Conservation (phyloP, 2,329 filamentous ascomycete genomes). For the Rhinocladiella similis region DNA sequence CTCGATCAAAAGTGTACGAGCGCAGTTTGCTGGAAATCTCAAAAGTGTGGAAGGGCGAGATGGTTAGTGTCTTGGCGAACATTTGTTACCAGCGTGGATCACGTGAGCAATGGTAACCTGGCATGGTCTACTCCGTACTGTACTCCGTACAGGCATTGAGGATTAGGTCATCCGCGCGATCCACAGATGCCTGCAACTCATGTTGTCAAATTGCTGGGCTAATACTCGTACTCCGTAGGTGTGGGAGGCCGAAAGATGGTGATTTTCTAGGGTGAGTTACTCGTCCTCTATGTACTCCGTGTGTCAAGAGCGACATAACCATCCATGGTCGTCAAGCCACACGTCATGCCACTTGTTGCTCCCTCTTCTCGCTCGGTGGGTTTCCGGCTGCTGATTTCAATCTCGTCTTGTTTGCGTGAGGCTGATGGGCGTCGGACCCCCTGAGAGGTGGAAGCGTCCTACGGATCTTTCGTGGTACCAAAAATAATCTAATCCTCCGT, state of each 20-base stretch:
- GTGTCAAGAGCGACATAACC: no score
- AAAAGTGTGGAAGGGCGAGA: background rate
- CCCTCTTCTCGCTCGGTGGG: no score
- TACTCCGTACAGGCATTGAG: no score
- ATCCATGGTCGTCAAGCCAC: conserved; percentile 5
- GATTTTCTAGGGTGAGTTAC: no score
- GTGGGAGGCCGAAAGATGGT: no score
- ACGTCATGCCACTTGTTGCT: conserved; percentile 13
- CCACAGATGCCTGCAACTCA: no score
- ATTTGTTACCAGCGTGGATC: background rate
- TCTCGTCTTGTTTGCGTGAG: background rate
- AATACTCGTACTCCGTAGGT: no score
- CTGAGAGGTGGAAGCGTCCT: background rate
- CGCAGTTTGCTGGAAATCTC: conserved; percentile 1
- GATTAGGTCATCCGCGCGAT: no score
- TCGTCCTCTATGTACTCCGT: no score
- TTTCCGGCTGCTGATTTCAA: background rate
- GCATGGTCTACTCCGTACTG: no score
- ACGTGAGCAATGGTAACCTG: background rate
- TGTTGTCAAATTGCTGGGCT: no score
- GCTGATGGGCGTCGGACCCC: background rate
- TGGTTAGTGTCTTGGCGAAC: conserved; percentile 11
- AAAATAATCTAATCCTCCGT: background rate
- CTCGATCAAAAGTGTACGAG: background rate
- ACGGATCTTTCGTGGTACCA: background rate